Conservation (phyloP, 2,329 filamentous ascomycete genomes). For the Trichoderma afroharzianum region DNA sequence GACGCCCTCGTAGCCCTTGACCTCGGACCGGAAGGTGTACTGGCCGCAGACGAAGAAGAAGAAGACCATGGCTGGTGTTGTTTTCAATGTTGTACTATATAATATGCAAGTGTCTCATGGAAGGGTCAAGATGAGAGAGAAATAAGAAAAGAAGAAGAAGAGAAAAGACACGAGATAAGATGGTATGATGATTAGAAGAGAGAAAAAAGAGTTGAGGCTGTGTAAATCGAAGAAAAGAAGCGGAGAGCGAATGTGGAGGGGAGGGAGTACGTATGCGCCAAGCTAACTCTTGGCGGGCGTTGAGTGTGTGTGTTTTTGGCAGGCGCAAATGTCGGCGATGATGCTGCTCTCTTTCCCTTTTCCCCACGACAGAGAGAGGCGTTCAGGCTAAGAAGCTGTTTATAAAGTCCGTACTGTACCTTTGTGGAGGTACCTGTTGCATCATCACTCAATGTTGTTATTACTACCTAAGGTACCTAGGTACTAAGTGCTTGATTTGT, state of each 20-base stretch:
- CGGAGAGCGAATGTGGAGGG: not conserved
- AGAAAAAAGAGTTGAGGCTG: not conserved
- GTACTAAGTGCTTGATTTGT: not conserved
- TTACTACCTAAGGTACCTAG: too few relatives aligned
- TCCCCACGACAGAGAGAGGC: not conserved
- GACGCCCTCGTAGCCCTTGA: slow-evolving; percentile 59
- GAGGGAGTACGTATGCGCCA: not conserved
- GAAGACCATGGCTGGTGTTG: slow-evolving; percentile 44
- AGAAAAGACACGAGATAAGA: not conserved
- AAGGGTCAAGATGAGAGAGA: not conserved
- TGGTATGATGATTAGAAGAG: not conserved
- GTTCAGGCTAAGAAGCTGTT: not conserved
- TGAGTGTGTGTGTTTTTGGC: not conserved
- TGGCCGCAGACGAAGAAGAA: slow-evolving; percentile 61
- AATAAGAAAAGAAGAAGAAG: not conserved
- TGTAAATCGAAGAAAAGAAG: not conserved
- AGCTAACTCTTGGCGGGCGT: not conserved
- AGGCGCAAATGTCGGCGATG: not conserved
- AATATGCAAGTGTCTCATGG: not conserved
- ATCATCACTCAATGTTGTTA: not conserved
- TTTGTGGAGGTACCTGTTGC: not conserved
- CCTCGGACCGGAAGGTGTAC: slow-evolving; percentile 57
- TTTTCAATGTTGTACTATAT: not conserved
- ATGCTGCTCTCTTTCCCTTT: not conserved
- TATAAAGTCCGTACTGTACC: not conserved